Conservation (phyloP, 768 basidiomycete species). For the Neoboletus subvelutipes region DNA sequence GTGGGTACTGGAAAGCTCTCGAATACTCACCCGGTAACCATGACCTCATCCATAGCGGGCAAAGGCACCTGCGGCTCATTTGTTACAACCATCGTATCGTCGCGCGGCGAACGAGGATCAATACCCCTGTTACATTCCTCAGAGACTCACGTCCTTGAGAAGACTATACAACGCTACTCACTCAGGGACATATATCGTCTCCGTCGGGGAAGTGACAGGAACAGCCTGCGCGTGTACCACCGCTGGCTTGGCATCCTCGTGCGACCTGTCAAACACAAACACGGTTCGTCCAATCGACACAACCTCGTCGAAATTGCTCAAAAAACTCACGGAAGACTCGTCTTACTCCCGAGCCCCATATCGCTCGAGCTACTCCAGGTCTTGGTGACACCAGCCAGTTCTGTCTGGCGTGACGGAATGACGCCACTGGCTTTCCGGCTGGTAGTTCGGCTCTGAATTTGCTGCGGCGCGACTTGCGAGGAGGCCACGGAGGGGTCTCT, state of each 20-base stretch:
- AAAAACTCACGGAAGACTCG: slow-evolving; percentile 20
- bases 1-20: no score
- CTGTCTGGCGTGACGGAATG: slow-evolving; percentile 28
- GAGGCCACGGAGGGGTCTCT: slow-evolving; percentile 27
- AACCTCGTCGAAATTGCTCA: background rate
- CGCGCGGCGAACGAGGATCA: slow-evolving; percentile 35
- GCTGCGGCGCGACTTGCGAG: slow-evolving; percentile 19
- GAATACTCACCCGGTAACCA: slow-evolving; percentile 21
- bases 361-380: slow-evolving; percentile 32
- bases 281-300: background rate
- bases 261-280: slow-evolving; percentile 9
- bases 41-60: slow-evolving; percentile 36
- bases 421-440: slow-evolving; percentile 29
- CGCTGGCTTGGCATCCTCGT: slow-evolving; percentile 26
- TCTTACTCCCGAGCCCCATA: slow-evolving; percentile 19
- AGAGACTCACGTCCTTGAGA: background rate
- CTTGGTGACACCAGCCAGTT: slow-evolving; percentile 32
- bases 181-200: slow-evolving; percentile 33
- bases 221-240: slow-evolving; percentile 9
- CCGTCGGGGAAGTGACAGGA: slow-evolving; percentile 25
- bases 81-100: slow-evolving; percentile 27
- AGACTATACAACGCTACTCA: slow-evolving; percentile 6
- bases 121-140: slow-evolving; percentile 10
- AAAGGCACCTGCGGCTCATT: slow-evolving; percentile 31
- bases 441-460: slow-evolving; percentile 21